Percentiles rank a stretch among this genome's conserved stretches.
Conservation (phyloP, 257 asterid species). For the Mitragyna speciosa region DNA sequence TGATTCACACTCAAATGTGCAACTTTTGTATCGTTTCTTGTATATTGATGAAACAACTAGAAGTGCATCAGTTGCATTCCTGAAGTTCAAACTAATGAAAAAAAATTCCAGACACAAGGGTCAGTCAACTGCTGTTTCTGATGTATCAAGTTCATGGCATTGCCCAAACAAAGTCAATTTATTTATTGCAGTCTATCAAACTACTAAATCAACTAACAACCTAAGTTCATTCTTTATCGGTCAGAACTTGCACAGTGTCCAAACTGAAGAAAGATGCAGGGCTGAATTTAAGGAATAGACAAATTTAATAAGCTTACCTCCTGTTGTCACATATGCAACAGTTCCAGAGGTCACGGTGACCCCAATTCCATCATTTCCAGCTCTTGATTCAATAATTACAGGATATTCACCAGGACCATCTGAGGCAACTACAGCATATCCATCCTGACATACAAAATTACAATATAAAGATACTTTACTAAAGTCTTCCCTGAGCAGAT, state of each 20-base stretch:
- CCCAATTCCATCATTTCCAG: conserved; percentile 86
- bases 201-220: neutral
- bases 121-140: neutral
- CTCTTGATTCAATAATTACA: conserved; percentile 88
- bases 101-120: neutral
- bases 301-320: conserved; percentile 54
- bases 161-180: neutral
- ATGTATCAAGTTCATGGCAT: neutral
- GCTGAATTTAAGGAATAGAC: neutral
- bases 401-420: conserved; percentile 94
- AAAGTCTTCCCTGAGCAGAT: neutral
- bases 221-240: neutral
- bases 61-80: neutral
- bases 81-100: neutral
- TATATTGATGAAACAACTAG: neutral
- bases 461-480: neutral
- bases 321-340: conserved; percentile 88
- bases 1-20: neutral
- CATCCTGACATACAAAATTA: conserved; percentile 55
- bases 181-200: neutral
- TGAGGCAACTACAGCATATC: conserved; percentile 88
- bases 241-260: neutral
- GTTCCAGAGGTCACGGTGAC: conserved; percentile 72
- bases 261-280: neutral
- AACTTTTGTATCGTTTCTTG: neutral